Conservation (phyloP, 139 green algal genomes). For the Gonium pectorale region DNA sequence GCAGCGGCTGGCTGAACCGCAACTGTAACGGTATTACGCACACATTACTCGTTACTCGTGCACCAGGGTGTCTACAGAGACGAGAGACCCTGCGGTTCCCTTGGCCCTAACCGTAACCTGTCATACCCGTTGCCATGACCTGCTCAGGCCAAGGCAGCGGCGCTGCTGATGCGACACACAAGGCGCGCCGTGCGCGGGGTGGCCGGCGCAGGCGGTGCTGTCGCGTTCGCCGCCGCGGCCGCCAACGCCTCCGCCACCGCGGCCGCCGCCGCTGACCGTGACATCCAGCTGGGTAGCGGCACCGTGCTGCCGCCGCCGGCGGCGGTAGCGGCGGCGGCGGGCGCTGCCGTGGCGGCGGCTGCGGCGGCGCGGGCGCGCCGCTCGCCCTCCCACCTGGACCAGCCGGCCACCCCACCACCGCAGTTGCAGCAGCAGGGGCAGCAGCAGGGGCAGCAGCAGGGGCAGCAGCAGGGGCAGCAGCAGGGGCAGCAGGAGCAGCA, state of each 20-base stretch:
- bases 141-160: slow-evolving; percentile 38
- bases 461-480: neutral
- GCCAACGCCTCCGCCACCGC: neutral
- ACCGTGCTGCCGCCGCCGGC: neutral
- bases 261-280: neutral
- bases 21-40: neutral
- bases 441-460: neutral
- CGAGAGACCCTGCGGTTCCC: neutral
- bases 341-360: neutral
- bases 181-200: neutral
- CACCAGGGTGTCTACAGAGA: neutral
- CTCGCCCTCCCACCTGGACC: neutral
- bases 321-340: neutral
- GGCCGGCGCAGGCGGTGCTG: slow-evolving; percentile 10
- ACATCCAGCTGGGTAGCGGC: neutral
- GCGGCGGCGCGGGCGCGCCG: neutral
- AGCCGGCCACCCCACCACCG: neutral
- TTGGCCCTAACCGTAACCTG: neutral
- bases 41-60: neutral
- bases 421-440: neutral
- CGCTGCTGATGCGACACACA: slow-evolving; percentile 31
- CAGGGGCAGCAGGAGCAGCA: neutral
- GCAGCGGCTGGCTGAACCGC: neutral
- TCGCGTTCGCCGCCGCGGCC: neutral
- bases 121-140: neutral